Evolutionary conservation across 108 stramenopile species (phyloP).

Genomic region (Skeletonema menzelii): DNA sequence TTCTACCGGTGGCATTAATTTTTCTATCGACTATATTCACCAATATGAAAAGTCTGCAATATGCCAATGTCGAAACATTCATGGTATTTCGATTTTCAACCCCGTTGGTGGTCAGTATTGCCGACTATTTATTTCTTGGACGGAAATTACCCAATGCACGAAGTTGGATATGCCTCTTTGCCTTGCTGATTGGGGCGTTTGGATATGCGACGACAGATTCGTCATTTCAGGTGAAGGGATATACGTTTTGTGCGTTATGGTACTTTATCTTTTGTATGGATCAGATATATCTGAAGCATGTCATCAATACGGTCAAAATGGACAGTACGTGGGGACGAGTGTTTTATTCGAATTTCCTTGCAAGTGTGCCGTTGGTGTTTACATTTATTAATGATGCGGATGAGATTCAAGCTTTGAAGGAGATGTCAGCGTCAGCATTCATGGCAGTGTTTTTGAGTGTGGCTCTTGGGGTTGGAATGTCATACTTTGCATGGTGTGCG

Average conservation of each 20-base stretch:
- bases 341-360: constrained; percentile 66
- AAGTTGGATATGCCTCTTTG: constrained; percentile 46
- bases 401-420: constrained; percentile 47
- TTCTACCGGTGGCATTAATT: constrained; percentile 49
- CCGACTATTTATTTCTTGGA: constrained; percentile 58
- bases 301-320: constrained; percentile 74
- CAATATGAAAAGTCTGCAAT: constrained; percentile 51
- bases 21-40: constrained; percentile 49
- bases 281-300: constrained; percentile 73
- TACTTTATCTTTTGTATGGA: constrained; percentile 61
- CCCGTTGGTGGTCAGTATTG: constrained; percentile 54
- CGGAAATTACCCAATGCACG: constrained; percentile 48
- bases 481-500: constrained; percentile 69
- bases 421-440: constrained; percentile 24
- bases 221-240: constrained; percentile 52
- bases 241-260: constrained; percentile 59
- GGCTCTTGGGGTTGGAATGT: constrained; percentile 58
- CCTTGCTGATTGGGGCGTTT: constrained; percentile 46
- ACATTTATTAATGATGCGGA: constrained; percentile 37
- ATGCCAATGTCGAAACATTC: constrained; percentile 71
- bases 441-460: constrained; percentile 53
- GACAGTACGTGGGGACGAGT: constrained; percentile 69
- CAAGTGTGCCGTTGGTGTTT: constrained; percentile 53
- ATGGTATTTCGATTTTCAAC: constrained; percentile 67
- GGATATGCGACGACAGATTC: constrained; percentile 59